A percentile compares a stretch with the other conserved stretches of the same genome.
phyloP scores from a whole-genome alignment of 345 rosid species.

The Murraya paniculata region DNA sequence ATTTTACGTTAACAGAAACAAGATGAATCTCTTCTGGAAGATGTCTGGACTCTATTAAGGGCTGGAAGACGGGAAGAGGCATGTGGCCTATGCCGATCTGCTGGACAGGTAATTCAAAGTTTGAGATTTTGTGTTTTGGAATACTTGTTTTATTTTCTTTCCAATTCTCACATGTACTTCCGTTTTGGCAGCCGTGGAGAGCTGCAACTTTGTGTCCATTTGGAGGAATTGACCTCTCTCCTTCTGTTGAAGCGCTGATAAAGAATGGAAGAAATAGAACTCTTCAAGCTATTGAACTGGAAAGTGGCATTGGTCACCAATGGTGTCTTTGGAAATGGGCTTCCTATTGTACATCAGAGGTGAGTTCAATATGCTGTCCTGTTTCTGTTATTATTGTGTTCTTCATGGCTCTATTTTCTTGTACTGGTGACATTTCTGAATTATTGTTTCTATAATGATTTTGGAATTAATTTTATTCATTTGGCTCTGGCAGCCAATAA shows the following conservation, averaged over 20 bases:
- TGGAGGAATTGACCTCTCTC: conserved; percentile 79
- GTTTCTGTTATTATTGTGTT: background rate
- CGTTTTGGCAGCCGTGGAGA: conserved; percentile 78
- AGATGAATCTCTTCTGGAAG: conserved; percentile 94
- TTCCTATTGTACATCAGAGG: conserved; percentile 91
- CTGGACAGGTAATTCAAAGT: conserved; percentile 73
- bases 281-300: conserved; percentile 89
- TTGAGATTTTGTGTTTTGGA: background rate
- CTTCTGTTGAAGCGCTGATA: conserved; percentile 74
- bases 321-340: conserved; percentile 98
- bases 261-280: conserved; percentile 80
- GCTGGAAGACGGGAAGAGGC: conserved; percentile 97
- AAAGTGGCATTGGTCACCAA: conserved; percentile 88
- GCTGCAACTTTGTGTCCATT: conserved; percentile 89
- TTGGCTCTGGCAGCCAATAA: background rate
- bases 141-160: background rate
- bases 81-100: conserved; percentile 88
- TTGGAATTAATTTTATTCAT: conserved; percentile 4
- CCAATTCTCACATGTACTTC: conserved; percentile 6
- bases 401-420: background rate
- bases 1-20: conserved; percentile 59
- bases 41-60: conserved; percentile 89
- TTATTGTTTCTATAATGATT: background rate
- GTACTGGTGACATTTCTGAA: background rate
- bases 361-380: conserved; percentile 16